Percentiles rank a stretch among this genome's conserved stretches.
Conservation (phyloP, 1,139 yeast species). For the Geotrichum carabidarum region DNA sequence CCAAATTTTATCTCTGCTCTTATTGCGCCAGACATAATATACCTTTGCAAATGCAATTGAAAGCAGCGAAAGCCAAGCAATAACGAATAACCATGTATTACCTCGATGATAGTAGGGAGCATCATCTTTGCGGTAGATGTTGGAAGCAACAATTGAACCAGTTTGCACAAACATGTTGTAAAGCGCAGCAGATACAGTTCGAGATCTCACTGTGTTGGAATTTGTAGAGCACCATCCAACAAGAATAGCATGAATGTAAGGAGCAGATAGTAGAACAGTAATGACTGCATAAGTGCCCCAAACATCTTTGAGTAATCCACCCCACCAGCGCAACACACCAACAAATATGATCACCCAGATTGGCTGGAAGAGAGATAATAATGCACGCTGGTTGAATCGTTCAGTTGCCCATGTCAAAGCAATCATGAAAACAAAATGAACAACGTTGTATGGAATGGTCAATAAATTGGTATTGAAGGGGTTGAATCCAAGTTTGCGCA, state of each 20-base stretch:
- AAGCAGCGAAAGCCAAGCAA: conserved; percentile 34
- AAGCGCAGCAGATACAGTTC: conserved; percentile 58
- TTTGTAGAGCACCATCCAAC: conserved; percentile 60
- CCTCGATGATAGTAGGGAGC: conserved; percentile 57
- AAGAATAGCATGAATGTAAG: conserved; percentile 49
- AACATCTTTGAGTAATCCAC: conserved; percentile 42
- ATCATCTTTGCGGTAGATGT: conserved; percentile 54
- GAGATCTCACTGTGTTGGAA: conserved; percentile 53
- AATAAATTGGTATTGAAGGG: conserved; percentile 53
- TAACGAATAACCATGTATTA: conserved; percentile 43
- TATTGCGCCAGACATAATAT: conserved; percentile 49
- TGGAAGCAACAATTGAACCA: conserved; percentile 49
- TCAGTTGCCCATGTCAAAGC: conserved; percentile 38
- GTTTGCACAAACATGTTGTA: conserved; percentile 60
- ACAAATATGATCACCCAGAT: conserved; percentile 43
- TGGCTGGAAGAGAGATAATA: conserved; percentile 24
- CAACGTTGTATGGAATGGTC: conserved; percentile 47
- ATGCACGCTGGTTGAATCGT: conserved; percentile 44
- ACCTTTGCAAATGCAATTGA: conserved; percentile 24
- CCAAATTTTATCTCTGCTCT: conserved; percentile 45
- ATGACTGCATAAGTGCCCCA: conserved; percentile 51
- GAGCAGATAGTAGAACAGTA: conserved; percentile 44
- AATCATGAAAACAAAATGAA: conserved; percentile 42
- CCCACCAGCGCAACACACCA: conserved; percentile 48
- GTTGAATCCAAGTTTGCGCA: conserved; percentile 51